Evolutionary conservation across 352 stramenopile genomes (phyloP).

Genomic region (Pythium utonaiense): DNA sequence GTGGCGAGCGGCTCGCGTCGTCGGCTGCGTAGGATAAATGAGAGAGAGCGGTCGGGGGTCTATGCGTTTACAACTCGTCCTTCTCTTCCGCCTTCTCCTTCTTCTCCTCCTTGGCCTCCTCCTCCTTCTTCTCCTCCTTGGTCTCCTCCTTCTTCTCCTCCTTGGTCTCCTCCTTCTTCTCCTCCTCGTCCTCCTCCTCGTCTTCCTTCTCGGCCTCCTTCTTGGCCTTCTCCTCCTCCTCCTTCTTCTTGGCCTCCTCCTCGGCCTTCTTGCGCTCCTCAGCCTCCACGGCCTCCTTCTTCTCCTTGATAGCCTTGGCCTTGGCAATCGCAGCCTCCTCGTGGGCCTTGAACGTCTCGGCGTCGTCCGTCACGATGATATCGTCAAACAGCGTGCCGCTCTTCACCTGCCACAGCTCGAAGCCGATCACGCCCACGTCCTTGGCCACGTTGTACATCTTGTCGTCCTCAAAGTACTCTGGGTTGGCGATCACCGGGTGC

Average conservation of each 20-base stretch:
- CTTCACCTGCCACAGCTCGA: constrained; percentile 99
- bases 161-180: constrained; percentile 18
- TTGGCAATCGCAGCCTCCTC: constrained; percentile 95
- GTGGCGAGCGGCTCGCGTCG: not conserved
- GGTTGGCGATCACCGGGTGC: constrained; percentile 96
- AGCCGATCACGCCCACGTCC: constrained; percentile 95
- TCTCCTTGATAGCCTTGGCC: constrained; percentile 67
- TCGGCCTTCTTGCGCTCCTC: constrained; percentile 59
- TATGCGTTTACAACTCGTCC: constrained; percentile 22
- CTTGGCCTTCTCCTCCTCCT: constrained; percentile 52
- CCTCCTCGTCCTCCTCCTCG: constrained; percentile 33
- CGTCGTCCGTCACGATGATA: constrained; percentile 97
- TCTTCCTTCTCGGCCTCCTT: constrained; percentile 61
- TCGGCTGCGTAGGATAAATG: constrained; percentile 13
- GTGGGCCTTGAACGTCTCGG: constrained; percentile 94
- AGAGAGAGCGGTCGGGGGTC: not conserved
- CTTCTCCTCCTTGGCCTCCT: not conserved
- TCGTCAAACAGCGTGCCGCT: constrained; percentile 99
- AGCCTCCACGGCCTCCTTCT: constrained; percentile 80
- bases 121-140: constrained; percentile 49
- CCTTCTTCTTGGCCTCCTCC: constrained; percentile 72
- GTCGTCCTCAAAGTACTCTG: constrained; percentile 95
- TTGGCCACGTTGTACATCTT: constrained; percentile 95
- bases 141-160: no score
- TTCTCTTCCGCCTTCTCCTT: constrained; percentile 14